Percentiles rank a stretch among this genome's conserved stretches.
phyloP scores from a whole-genome alignment of 768 basidiomycete species.

The Lyophyllum shimeji region DNA sequence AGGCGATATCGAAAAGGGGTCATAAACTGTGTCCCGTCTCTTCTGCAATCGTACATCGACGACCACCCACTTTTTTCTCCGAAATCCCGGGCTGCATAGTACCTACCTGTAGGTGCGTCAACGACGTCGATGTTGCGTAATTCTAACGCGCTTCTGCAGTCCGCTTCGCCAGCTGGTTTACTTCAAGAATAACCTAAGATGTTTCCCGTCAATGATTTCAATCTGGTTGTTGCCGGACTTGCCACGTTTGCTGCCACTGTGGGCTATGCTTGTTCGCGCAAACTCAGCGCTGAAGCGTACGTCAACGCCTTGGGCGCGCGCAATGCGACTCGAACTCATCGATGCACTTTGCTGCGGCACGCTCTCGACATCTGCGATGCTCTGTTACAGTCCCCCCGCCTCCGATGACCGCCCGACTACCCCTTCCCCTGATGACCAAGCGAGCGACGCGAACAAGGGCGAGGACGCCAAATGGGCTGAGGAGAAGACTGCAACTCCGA shows the following conservation, averaged over 20 bases:
- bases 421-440: neutral
- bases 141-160: neutral
- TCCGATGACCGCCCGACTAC: constrained; percentile 5
- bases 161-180: neutral
- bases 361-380: constrained; percentile 6
- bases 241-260: constrained; percentile 61
- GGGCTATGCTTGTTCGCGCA: constrained; percentile 55
- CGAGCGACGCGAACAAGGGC: neutral
- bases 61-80: neutral
- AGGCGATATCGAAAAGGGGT: constrained; percentile 9
- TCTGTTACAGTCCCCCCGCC: constrained; percentile 10
- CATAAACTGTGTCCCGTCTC: neutral
- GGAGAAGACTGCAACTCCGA: neutral
- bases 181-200: constrained; percentile 23
- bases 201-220: constrained; percentile 53
- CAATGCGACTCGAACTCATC: constrained; percentile 6
- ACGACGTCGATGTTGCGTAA: neutral
- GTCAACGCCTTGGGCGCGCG: constrained; percentile 16
- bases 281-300: constrained; percentile 30
- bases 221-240: constrained; percentile 54
- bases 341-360: constrained; percentile 1
- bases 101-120: neutral
- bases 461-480: neutral
- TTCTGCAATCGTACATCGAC: neutral
- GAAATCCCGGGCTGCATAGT: neutral